Evolutionary conservation across 768 basidiomycete species (phyloP), one percentile per base, ranked within the genome.

Genomic region (Scleroderma bovista): DNA sequence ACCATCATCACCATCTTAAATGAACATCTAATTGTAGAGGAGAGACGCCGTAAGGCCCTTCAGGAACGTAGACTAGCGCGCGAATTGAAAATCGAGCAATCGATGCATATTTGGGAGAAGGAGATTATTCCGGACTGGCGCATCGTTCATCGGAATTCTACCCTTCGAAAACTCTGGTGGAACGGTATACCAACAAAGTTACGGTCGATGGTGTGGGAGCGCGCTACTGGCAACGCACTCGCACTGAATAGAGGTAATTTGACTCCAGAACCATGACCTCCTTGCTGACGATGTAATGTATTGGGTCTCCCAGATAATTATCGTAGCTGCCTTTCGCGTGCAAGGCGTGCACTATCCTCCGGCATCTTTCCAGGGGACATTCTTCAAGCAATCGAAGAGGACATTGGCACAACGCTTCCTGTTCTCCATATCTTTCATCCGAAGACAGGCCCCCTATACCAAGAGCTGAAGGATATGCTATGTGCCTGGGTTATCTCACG

Each of bases 401-500:
- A 95, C 60, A 84, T 93, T 15, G 65, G 70, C 39, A 75, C 71
- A 16, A 91, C 90, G 1, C 73, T 94, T 16, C 89, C 90, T 3
- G 72, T 80, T 1, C 68, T 93, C 13, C 89, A 89, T 62, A 80
- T 95, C 29, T 95, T 95, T 60, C 78, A 83, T 55, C 80, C 76
- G 4, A 77, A 84, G 49, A 80, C 71, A 2, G 92, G 93, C 0
- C 90, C 92, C 6, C 69, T 95, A 59, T 85, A 93, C 62, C 70
- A 77, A 34, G 93, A 95, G 53, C 69, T 94, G 46, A 84, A 84
- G 58, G 88, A 93, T 49, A 77, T 95, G 73, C 68, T 94, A 5
- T 83, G 80, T 58, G 92, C 93, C 3, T 93, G 90, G 89, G 83
- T 92, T 2, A 88, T 93, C 33, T 77, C 89, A 32, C 79, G 91